Evolutionary conservation across 768 basidiomycete species (phyloP).

Genomic region (Boletus reticulatus): DNA sequence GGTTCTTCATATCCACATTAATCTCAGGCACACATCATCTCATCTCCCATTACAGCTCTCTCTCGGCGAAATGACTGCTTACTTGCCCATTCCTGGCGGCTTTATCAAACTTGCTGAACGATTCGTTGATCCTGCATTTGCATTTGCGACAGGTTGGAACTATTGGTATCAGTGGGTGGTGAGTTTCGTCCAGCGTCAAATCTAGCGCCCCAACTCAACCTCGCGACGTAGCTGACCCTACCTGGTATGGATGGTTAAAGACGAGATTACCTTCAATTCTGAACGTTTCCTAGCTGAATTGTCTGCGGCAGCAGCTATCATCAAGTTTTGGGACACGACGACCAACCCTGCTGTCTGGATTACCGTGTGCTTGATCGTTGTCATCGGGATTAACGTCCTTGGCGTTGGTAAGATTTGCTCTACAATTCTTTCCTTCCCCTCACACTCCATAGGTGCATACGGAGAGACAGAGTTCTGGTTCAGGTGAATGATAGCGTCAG

Average conservation of each 20-base stretch:
- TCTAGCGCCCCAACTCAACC: neutral
- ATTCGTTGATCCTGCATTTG: constrained; percentile 3
- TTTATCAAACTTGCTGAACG: constrained; percentile 6
- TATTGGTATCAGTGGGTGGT: constrained; percentile 4
- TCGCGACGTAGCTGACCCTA: neutral
- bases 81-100: neutral
- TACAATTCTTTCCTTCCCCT: neutral
- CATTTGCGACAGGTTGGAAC: constrained; percentile 4
- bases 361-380: neutral
- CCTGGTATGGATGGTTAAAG: neutral
- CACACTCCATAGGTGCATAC: neutral
- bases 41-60: neutral
- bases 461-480: constrained; percentile 8
- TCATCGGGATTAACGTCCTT: neutral
- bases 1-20: neutral
- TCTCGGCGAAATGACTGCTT: constrained; percentile 1
- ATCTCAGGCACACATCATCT: neutral
- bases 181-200: neutral
- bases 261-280: neutral
- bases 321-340: neutral
- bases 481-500: neutral
- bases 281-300: neutral
- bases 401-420: neutral
- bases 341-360: neutral
- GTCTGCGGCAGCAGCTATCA: neutral